Evolutionary conservation across 192 early-diverging fungal species (phyloP).

Genomic region (Podila verticillata): DNA sequence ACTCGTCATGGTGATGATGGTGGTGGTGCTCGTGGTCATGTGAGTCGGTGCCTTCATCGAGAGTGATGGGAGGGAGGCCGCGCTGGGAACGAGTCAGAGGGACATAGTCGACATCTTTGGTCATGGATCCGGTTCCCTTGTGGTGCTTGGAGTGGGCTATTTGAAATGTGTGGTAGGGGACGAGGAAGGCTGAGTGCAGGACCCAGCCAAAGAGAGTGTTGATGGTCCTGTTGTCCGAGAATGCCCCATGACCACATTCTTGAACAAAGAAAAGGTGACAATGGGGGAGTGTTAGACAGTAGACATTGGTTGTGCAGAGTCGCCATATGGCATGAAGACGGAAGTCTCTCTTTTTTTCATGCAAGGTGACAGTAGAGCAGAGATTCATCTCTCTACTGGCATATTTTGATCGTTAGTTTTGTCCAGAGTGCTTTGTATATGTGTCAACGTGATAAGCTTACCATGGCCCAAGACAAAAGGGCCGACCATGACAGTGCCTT

Average conservation of each 20-base stretch:
- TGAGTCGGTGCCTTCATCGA: constrained; percentile 45
- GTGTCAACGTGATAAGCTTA: constrained; percentile 3
- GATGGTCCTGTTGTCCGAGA: constrained; percentile 80
- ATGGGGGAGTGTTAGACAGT: too few species aligned
- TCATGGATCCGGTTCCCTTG: constrained; percentile 89
- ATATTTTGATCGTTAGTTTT: background rate
- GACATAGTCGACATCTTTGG: constrained; percentile 93
- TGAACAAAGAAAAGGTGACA: too few species aligned
- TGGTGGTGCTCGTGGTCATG: too few species aligned
- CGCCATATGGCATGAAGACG: too few species aligned
- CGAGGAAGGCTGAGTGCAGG: constrained; percentile 90
- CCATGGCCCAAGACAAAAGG: constrained; percentile 88
- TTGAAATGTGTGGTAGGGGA: constrained; percentile 94
- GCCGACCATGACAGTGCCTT: constrained; percentile 88
- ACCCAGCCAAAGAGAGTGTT: constrained; percentile 91
- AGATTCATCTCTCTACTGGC: too few species aligned
- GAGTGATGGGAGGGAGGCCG: constrained; percentile 57
- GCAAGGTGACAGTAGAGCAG: too few species aligned
- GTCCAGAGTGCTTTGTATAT: too few species aligned
- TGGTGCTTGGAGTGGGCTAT: constrained; percentile 93
- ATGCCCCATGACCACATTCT: constrained; percentile 94
- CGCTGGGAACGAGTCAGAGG: constrained; percentile 73
- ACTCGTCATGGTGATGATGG: constrained; percentile 48
- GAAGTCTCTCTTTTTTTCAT: too few species aligned
- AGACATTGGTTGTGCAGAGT: too few species aligned